Percentiles rank a stretch among this genome's conserved stretches.
These are phyloP conservation scores for Collybia nuda DNA, from an alignment of 768 basidiomycete genomes.

Conservation along the genomic window DNA sequence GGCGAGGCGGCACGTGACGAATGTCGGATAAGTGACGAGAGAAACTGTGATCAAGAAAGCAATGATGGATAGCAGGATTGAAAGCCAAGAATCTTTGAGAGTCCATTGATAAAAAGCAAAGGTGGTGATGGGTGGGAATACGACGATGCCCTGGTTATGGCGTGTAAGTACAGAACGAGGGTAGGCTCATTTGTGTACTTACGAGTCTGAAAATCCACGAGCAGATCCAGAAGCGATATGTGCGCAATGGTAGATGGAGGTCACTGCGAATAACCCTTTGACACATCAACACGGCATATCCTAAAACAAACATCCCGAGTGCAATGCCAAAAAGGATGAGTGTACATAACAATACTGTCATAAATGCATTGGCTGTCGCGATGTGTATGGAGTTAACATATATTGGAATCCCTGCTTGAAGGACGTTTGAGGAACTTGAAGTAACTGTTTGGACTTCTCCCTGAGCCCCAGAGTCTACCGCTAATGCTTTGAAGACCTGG, in stretches of 20 bases:
- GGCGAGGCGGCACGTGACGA: conserved; percentile 49
- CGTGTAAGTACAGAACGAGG: conserved; percentile 3
- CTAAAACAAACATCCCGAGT: conserved; percentile 47
- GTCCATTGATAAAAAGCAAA: conserved; percentile 93
- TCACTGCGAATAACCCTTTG: conserved; percentile 14
- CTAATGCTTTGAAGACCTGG: conserved; percentile 6
- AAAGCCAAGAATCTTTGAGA: conserved; percentile 83
- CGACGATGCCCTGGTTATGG: conserved; percentile 53
- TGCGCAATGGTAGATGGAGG: conserved; percentile 6
- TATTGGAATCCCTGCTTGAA: conserved; percentile 81
- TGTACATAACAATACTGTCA: conserved; percentile 78
- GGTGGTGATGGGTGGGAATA: conserved; percentile 67
- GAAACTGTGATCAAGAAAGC: conserved; percentile 52
- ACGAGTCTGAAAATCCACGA: conserved; percentile 72
- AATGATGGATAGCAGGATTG: conserved; percentile 76
- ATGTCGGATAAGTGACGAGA: conserved; percentile 47
- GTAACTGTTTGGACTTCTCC: conserved; percentile 67
- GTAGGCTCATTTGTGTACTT: conserved; percentile 23
- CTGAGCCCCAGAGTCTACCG: conserved; percentile 10
- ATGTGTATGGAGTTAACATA: conserved; percentile 78
- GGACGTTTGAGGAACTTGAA: conserved; percentile 56
- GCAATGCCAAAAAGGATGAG: conserved; percentile 70
- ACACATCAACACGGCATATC: conserved; percentile 43
- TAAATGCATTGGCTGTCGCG: conserved; percentile 85
- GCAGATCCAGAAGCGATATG: conserved; percentile 46